Evolutionary conservation across 2,329 filamentous ascomycete species (phyloP), one percentile per base, ranked within the genome.

Genomic region (Penicillium hesseltinei): DNA sequence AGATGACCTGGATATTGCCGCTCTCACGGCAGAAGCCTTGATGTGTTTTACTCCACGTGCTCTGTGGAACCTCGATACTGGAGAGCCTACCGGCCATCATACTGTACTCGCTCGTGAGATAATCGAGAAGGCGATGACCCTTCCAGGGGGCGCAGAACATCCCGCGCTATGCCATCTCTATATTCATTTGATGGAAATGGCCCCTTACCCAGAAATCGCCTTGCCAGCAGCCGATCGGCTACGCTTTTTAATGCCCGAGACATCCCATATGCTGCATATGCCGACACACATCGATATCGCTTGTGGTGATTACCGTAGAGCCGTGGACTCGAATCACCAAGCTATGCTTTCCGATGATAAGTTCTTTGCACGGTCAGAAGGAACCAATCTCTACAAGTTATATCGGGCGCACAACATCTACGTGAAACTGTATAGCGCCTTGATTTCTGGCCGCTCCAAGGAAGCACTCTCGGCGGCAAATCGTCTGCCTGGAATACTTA

Each of bases 141-240:
- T 19, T 19, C 36, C 36, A 4, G 36, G 36, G 17, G 36, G 31
- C 7, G 10, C 11, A 9, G 9, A 50, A 4, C 48, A 40, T 31
- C 35, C 48, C 6, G 48, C 48, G 13, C 42, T 51, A 9, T 51
- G 35, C 11, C 48, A 51, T 15, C 48, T 51, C 25, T 51, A 51
- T 25, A 51, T 51, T 13, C 48, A 51, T n/a, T 29, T 51, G 6
- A 51, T 51, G 48, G 48, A 43, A n/a, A 51, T 51, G 38, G 43
- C 48, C 5, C 48, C 38, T 6, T 43, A 51, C 6, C 48, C 48
- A 15, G 48, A 51, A 31, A 40, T 33, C 19, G 48, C 38, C 10
- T 10, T 51, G 7, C 48, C 48, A 4, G 48, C 48, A 5, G 38
- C 38, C 9, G 17, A 40, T 23, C 39, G 21, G 21, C 21, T 42